Evolutionary conservation across 2,329 filamentous ascomycete genomes (phyloP), one percentile per base, ranked within the genome.

Genomic region (Ophiostoma piceae): DNA sequence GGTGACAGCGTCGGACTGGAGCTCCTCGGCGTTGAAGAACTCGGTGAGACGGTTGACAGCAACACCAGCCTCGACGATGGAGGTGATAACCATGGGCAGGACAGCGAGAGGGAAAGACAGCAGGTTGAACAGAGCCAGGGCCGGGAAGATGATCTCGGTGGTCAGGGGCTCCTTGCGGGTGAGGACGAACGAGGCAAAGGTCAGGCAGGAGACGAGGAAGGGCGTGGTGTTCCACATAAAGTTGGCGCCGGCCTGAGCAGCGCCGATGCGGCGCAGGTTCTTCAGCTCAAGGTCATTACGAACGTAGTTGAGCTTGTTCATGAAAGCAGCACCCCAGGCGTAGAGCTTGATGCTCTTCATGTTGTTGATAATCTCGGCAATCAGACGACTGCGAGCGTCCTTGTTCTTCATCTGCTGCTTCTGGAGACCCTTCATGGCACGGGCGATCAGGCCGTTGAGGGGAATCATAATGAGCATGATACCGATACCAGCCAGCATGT

Each of bases 261-360:
- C 94, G 72, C 95, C 95, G 75, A 99, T 99, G 80, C 94, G 97
- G 73, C 95, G 90, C 70, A 99, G 85, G 35, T 96, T 99, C 82
- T 95, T 95, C 69, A 99, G 83, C 80, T 99, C 95, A 75, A 92
- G 87, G 76, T 99, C 95, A 80, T 99, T 99, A 79, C 95, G 89
- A 72, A 99, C 93, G 78, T 92, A 91, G 80, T 95, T 98, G 71
- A 99, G 87, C 80, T 96, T 97, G 80, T 93, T 95, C 89, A 97
- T 97, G 78, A 99, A 99, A 16, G 95, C 94, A 39, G 90, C 90
- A 41, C 94, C 94, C 95, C 95, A 99, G 39, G 95, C 95, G 78
- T 97, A 99, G 26, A 99, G 87, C 82, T 99, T 99, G 83, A 99
- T 95, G 77, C 93, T 96, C 83, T 99, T 99, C 92, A 99, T 99